Evolutionary conservation across 2,329 filamentous ascomycete species (phyloP), one percentile per base, ranked within the genome.

Genomic region (Colletotrichum musae): DNA sequence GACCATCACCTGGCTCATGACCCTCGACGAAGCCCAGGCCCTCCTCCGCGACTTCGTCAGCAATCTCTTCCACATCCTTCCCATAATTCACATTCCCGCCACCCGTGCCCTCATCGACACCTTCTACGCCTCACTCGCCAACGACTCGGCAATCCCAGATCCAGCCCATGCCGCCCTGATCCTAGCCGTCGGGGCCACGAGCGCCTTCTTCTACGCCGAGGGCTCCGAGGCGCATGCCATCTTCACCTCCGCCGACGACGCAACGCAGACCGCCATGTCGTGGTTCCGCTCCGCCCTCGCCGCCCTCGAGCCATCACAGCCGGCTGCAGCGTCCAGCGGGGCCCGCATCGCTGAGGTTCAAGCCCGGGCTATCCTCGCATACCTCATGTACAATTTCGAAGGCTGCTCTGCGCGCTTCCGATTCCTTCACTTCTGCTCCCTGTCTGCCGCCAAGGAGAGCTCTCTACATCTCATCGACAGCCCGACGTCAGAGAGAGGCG

Each of bases 401-500:
- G 80, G 80, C 7, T 75, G 76, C 26, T 80, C 80, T 0, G 71
- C 74, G 5, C 76, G 77, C 0, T 80, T 77, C 21, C 76, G 79
- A 16, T 75, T 71, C 32, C 65, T 81, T 0, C 75, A 80, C 13
- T 76, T 76, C 0, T 68, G 53, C 16, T 68, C 65, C 6, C 6
- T 68, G 18, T n/a, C 61, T 5, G 39, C 59, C 3, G 65, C 65
- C 1, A 76, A 77, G 24, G 80, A 81, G 50, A 74, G 83, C 6
- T 75, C 75, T 4, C 52, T 85, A 4, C 82, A 85, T 70, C 74
- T 82, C 7, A 70, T 83, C 0, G 83, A 84, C 57, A 75, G 80
- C n/a, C 72, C 77, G 2, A 70, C 72, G 4, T 70, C 72, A 6
- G 71, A 72, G 1, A 73, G 74, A 3, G 43, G 67, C 18, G 72